Percentiles rank a stretch among this genome's conserved stretches.
phyloP scores from a whole-genome alignment of 2,329 filamentous ascomycete species.

The Penicillium expansum region DNA sequence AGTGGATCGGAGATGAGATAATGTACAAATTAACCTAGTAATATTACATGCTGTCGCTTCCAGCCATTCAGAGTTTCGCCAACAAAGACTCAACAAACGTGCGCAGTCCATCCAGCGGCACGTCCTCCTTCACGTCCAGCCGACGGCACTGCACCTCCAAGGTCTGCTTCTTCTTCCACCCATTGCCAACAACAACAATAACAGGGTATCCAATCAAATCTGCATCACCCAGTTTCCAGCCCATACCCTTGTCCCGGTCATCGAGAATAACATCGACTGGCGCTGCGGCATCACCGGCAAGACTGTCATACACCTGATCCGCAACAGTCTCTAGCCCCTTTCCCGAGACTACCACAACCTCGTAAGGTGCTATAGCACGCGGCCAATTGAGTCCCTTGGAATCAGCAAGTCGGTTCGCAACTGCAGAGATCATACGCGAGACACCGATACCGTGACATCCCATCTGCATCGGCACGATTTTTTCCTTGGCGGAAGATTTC shows the following conservation, averaged over 20 bases:
- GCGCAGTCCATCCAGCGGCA: constrained; percentile 52
- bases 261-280: constrained; percentile 68
- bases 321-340: constrained; percentile 50
- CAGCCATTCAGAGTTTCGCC: constrained; percentile 47
- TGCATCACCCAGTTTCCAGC: constrained; percentile 87
- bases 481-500: constrained; percentile 26
- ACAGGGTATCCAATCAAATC: constrained; percentile 87
- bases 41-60: constrained; percentile 1
- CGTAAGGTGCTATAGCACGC: constrained; percentile 77
- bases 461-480: constrained; percentile 71
- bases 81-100: constrained; percentile 51
- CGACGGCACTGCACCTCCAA: constrained; percentile 78
- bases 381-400: constrained; percentile 82
- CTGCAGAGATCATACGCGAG: constrained; percentile 82
- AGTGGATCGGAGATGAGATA: constrained; percentile 2
- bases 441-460: constrained; percentile 95
- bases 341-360: constrained; percentile 64
- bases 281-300: constrained; percentile 39
- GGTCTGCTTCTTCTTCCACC: constrained; percentile 58
- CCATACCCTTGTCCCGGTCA: constrained; percentile 65
- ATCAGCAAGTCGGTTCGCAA: constrained; percentile 73
- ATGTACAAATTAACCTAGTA: constrained; percentile 4
- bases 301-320: constrained; percentile 61
- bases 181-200: constrained; percentile 72
- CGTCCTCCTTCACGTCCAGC: constrained; percentile 60